Evolutionary conservation across 305 asterid genomes (phyloP).

Genomic region (Salvia sclarea): DNA sequence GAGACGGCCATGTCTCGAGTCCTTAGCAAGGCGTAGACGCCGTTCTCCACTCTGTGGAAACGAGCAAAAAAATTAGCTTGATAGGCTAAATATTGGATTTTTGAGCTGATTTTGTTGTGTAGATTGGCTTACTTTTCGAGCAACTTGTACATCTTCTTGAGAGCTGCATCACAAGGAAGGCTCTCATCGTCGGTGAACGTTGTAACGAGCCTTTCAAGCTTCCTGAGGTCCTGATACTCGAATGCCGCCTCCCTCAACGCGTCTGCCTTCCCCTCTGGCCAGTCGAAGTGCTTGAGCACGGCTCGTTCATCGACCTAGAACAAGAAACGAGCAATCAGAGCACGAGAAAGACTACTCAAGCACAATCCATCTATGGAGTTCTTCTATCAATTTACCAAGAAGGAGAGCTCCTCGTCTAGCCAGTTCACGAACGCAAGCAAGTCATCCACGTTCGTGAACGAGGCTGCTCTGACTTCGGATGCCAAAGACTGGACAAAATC

Average conservation of each 20-base stretch:
- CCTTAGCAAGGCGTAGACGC: constrained; percentile 82
- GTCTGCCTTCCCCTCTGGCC: constrained; percentile 99
- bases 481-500: constrained; percentile 92
- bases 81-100: not conserved
- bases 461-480: constrained; percentile 80
- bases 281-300: constrained; percentile 92
- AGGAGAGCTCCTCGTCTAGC: constrained; percentile 96
- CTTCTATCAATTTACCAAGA: constrained; percentile 52
- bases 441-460: constrained; percentile 69
- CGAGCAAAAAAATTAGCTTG: not conserved
- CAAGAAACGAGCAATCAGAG: constrained; percentile 10
- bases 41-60: constrained; percentile 72
- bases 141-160: constrained; percentile 90
- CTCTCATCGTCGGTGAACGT: constrained; percentile 72
- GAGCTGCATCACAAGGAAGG: constrained; percentile 86
- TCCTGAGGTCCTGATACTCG: constrained; percentile 87
- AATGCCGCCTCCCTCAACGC: constrained; percentile 93
- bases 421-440: constrained; percentile 88
- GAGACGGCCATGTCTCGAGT: constrained; percentile 95
- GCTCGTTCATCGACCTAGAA: constrained; percentile 94
- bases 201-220: constrained; percentile 81
- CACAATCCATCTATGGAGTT: not conserved
- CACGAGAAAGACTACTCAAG: too few relatives aligned
- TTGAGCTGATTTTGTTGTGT: constrained; percentile 15
- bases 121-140: constrained; percentile 81